phyloP scores from a whole-genome alignment of 1,284 basidiomycete genomes.

The Limonomyces culmigenus region DNA sequence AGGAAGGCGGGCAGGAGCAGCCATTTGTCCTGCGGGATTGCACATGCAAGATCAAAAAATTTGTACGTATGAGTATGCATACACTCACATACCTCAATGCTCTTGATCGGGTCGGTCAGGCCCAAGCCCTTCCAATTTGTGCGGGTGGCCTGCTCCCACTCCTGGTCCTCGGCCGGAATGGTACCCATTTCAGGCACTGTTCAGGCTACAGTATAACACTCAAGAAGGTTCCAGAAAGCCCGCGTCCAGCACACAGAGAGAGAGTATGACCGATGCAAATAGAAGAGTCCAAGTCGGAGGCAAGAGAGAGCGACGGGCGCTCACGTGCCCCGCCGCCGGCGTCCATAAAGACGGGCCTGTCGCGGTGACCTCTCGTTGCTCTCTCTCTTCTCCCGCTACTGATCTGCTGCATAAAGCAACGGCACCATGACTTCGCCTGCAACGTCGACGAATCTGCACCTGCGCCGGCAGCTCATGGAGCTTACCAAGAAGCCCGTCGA shows the following conservation, averaged over 20 bases:
- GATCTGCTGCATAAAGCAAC: too few species aligned
- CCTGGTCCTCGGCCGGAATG: conserved; percentile 21
- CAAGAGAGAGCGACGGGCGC: conserved; percentile 1
- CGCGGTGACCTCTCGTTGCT: too few species aligned
- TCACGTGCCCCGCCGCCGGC: too few species aligned
- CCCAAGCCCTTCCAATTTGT: conserved; percentile 56
- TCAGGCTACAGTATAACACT: background rate
- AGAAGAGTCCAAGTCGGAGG: too few species aligned
- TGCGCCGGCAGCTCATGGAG: conserved; percentile 71
- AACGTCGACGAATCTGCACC: too few species aligned
- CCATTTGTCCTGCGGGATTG: conserved; percentile 99
- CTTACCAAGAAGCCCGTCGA: conserved; percentile 82
- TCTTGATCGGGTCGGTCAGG: conserved; percentile 65
- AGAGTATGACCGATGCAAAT: background rate
- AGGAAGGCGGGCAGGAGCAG: conserved; percentile 87
- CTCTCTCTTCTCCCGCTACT: too few species aligned
- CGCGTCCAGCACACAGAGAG: conserved; percentile 1
- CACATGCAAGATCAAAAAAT: background rate
- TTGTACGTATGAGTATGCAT: too few species aligned
- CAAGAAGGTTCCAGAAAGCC: conserved; percentile 1
- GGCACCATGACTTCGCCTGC: too few species aligned
- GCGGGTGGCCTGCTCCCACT: conserved; percentile 42
- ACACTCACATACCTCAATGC: conserved; percentile 42
- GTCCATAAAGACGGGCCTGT: too few species aligned
- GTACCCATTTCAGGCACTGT: conserved; percentile 5